Conservation (phyloP, 139 green algal genomes). For the Coccomyxa sp. region DNA sequence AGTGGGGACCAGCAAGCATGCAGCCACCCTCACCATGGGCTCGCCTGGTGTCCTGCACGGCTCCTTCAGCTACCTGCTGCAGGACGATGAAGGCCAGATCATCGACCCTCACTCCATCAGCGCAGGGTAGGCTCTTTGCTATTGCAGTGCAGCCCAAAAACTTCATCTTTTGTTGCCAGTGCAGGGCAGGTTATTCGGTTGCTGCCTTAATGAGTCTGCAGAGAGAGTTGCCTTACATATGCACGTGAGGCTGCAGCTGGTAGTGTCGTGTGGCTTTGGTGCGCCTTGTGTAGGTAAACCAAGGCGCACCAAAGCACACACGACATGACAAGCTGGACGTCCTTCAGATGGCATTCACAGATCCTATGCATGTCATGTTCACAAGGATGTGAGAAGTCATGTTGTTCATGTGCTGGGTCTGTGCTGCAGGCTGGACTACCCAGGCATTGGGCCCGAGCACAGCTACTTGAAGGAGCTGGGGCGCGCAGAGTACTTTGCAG, state of each 20-base stretch:
- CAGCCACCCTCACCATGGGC: constrained; percentile 93
- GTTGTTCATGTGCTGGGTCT: background rate
- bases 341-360: background rate
- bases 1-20: constrained; percentile 91
- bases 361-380: background rate
- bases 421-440: constrained; percentile 89
- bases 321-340: background rate
- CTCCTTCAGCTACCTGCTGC: constrained; percentile 91
- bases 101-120: constrained; percentile 98
- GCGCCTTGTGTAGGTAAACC: too few relatives aligned
- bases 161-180: background rate
- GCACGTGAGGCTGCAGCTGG: background rate
- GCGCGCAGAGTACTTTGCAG: constrained; percentile 91
- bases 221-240: background rate
- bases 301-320: too few relatives aligned
- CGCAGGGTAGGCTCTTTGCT: constrained; percentile 61
- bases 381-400: background rate
- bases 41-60: constrained; percentile 94
- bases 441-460: constrained; percentile 96
- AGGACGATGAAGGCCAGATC: constrained; percentile 96
- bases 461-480: constrained; percentile 93
- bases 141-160: background rate
- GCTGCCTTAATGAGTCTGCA: background rate
- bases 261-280: background rate
- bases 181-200: background rate